phyloP scores from a whole-genome alignment of 169 alveolate species.

The Ichthyophthirius multifiliis region DNA sequence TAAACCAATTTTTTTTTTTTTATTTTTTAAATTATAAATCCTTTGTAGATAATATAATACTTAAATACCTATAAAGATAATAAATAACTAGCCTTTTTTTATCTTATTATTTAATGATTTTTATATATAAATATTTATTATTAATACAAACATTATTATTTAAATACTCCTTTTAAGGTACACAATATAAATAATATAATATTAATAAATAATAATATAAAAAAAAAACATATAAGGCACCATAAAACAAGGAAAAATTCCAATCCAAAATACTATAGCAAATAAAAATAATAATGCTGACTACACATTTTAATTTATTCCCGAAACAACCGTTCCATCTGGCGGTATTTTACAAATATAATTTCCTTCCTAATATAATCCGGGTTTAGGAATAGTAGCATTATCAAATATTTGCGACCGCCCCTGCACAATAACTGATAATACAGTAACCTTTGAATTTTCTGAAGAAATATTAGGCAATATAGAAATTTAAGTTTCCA shows the following conservation, averaged over 20 bases:
- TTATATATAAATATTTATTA: too few species aligned
- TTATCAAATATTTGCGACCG: background rate
- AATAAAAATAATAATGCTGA: background rate
- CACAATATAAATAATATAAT: too few species aligned
- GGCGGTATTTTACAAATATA: slow-evolving; percentile 10
- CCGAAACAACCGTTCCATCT: slow-evolving; percentile 3
- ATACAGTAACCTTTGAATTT: slow-evolving; percentile 5
- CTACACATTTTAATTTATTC: slow-evolving; percentile 6
- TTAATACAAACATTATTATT: too few species aligned
- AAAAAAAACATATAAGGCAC: too few species aligned
- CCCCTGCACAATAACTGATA: slow-evolving; percentile 1
- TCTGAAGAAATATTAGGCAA: slow-evolving; percentile 6
- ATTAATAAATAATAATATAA: too few species aligned
- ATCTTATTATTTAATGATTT: too few species aligned
- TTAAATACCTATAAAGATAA: too few species aligned
- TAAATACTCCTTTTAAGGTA: too few species aligned
- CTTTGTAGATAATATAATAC: too few species aligned
- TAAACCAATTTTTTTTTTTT: too few species aligned
- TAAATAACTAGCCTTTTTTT: too few species aligned
- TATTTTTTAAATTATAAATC: too few species aligned
- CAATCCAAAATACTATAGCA: background rate
- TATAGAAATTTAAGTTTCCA: slow-evolving; percentile 2
- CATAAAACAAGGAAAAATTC: background rate
- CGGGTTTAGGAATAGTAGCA: slow-evolving; percentile 34
- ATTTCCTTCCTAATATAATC: slow-evolving; percentile 26